Percentiles rank a stretch among this genome's conserved stretches.
These are phyloP conservation scores for Penicillium verrucosum DNA, from an alignment of 2,329 filamentous ascomycete genomes.

Conservation along the genomic window DNA sequence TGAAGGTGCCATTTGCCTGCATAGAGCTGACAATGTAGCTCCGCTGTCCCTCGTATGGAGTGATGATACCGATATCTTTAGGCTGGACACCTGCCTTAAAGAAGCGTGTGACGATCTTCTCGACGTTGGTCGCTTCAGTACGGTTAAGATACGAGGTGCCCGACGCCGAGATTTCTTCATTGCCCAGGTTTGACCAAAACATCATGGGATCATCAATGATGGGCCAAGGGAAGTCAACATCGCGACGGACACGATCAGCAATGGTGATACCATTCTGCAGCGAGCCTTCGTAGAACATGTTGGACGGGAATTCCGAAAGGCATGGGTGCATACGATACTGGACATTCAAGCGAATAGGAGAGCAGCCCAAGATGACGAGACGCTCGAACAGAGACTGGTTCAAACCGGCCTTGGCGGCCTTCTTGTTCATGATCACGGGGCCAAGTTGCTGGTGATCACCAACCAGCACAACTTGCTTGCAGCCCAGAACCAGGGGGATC, in stretches of 20 bases:
- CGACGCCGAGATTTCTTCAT: constrained; percentile 96
- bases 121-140: constrained; percentile 93
- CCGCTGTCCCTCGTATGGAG: constrained; percentile 95
- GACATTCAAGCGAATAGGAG: constrained; percentile 89
- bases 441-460: constrained; percentile 98
- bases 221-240: constrained; percentile 98
- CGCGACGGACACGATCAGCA: constrained; percentile 79
- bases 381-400: constrained; percentile 99
- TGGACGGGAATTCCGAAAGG: constrained; percentile 93
- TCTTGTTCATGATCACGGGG: constrained; percentile 99
- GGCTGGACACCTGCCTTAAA: constrained; percentile 98
- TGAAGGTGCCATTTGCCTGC: constrained; percentile 95
- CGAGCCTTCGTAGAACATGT: constrained; percentile 99
- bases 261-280: constrained; percentile 94
- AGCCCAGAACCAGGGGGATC: constrained; percentile 94
- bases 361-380: constrained; percentile 83
- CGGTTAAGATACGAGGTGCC: constrained; percentile 98
- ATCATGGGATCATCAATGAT: constrained; percentile 95
- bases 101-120: constrained; percentile 97
- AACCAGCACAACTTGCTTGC: constrained; percentile 98
- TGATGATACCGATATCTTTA: constrained; percentile 92
- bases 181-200: constrained; percentile 99
- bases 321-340: constrained; percentile 99
- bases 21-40: constrained; percentile 99
- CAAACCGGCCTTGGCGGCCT: constrained; percentile 92